Conservation (phyloP, 805 yeast species). For the Lachancea nothofagi region DNA sequence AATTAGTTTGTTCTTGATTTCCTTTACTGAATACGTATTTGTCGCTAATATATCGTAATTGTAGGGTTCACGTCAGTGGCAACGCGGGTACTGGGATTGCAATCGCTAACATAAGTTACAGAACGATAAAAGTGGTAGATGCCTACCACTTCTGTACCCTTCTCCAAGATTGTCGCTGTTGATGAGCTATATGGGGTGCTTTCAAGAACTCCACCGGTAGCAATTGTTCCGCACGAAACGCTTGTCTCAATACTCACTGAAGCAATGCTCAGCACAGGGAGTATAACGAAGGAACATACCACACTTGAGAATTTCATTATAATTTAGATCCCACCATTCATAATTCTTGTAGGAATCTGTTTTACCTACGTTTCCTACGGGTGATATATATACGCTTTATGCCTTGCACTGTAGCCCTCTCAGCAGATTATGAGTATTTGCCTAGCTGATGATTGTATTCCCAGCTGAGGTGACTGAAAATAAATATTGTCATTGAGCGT, state of each 20-base stretch:
- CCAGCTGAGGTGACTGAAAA: not conserved
- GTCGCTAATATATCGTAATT: constrained; percentile 5
- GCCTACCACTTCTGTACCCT: constrained; percentile 18
- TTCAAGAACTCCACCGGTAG: constrained; percentile 21
- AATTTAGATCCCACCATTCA: too few relatives aligned
- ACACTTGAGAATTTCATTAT: too few relatives aligned
- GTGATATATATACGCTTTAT: too few relatives aligned
- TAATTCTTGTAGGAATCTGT: too few relatives aligned
- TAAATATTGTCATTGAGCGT: not conserved
- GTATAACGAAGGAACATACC: not conserved
- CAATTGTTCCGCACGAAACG: constrained; percentile 19
- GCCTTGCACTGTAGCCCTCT: too few relatives aligned
- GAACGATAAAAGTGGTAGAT: constrained; percentile 23
- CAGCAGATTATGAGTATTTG: too few relatives aligned
- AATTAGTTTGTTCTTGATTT: too few relatives aligned
- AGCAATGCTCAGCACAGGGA: not conserved
- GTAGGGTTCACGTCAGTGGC: constrained; percentile 9
- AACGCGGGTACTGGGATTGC: constrained; percentile 13
- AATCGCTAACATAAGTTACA: constrained; percentile 21
- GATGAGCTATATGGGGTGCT: constrained; percentile 23
- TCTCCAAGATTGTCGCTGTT: constrained; percentile 15
- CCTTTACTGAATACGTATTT: not conserved
- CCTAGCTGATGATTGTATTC: too few relatives aligned
- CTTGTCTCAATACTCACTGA: not conserved
- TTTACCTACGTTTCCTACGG: too few relatives aligned